A percentile compares a stretch with the other conserved stretches of the same genome.
Conservation (phyloP, 2,329 filamentous ascomycete species). For the Colletotrichum eleusines region DNA sequence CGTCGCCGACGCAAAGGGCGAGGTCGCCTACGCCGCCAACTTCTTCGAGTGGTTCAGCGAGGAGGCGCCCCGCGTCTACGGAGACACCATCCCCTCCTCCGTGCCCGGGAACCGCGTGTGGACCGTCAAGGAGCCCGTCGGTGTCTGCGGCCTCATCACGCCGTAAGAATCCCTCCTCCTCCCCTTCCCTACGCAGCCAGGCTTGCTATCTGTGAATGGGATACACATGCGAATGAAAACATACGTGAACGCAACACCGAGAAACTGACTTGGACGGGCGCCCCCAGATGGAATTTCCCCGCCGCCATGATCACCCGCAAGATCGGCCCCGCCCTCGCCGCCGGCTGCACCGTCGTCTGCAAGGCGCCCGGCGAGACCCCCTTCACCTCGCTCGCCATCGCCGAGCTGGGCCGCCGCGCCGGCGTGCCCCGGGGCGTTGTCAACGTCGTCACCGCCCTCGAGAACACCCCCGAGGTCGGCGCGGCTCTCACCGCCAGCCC, state of each 20-base stretch:
- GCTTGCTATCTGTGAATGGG: too few species aligned
- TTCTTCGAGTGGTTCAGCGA: constrained; percentile 88
- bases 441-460: constrained; percentile 84
- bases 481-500: constrained; percentile 80
- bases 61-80: constrained; percentile 80
- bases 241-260: too few species aligned
- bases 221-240: too few species aligned
- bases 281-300: constrained; percentile 81
- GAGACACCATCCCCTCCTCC: constrained; percentile 79
- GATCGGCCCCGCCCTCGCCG: constrained; percentile 81
- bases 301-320: constrained; percentile 81
- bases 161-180: constrained; percentile 58
- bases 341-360: constrained; percentile 93
- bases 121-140: constrained; percentile 86
- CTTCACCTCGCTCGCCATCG: constrained; percentile 88
- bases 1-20: constrained; percentile 77
- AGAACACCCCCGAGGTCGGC: constrained; percentile 86
- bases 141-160: constrained; percentile 85
- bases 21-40: constrained; percentile 78
- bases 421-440: constrained; percentile 92
- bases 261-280: neutral
- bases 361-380: constrained; percentile 95
- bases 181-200: too few species aligned
- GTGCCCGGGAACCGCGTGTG: constrained; percentile 79
- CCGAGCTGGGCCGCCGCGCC: constrained; percentile 86